Evolutionary conservation across 805 yeast species (phyloP).

Genomic region (Millerozyma acaciae): DNA sequence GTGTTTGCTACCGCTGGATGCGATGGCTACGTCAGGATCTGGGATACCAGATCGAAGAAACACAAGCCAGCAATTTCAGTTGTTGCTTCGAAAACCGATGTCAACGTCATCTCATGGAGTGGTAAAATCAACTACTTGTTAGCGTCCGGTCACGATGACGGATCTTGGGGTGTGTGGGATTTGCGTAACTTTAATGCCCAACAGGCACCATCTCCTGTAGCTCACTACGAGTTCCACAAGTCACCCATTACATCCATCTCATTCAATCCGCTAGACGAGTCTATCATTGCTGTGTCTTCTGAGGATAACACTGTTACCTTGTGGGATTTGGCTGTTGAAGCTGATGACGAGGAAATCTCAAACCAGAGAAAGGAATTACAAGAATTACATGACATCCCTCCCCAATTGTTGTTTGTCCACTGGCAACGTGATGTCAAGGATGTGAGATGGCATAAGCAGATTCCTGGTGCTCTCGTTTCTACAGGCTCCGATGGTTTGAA

Average conservation of each 20-base stretch:
- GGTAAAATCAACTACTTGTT: constrained; percentile 77
- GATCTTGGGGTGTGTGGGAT: constrained; percentile 98
- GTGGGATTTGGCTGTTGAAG: constrained; percentile 98
- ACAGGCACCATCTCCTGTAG: constrained; percentile 73
- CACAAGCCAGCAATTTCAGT: constrained; percentile 88
- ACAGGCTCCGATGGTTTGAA: constrained; percentile 95
- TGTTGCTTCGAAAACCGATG: constrained; percentile 74
- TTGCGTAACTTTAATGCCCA: constrained; percentile 71
- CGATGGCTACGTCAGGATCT: constrained; percentile 87
- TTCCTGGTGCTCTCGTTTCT: constrained; percentile 91
- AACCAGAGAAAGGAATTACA: constrained; percentile 74
- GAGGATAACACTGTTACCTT: constrained; percentile 96
- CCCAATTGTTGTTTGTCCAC: constrained; percentile 92
- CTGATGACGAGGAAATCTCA: constrained; percentile 94
- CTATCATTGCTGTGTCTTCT: constrained; percentile 90
- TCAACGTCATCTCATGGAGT: constrained; percentile 96
- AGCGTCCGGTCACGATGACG: constrained; percentile 97
- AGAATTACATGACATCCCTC: constrained; percentile 87
- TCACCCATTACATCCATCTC: constrained; percentile 89
- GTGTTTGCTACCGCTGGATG: constrained; percentile 94
- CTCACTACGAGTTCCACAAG: constrained; percentile 92
- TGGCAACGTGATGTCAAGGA: constrained; percentile 98
- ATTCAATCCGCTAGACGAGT: constrained; percentile 93
- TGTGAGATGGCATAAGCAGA: constrained; percentile 96
- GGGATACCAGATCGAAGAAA: constrained; percentile 95